phyloP scores from a whole-genome alignment of 257 asterid species.

The Anisodus tanguticus region DNA sequence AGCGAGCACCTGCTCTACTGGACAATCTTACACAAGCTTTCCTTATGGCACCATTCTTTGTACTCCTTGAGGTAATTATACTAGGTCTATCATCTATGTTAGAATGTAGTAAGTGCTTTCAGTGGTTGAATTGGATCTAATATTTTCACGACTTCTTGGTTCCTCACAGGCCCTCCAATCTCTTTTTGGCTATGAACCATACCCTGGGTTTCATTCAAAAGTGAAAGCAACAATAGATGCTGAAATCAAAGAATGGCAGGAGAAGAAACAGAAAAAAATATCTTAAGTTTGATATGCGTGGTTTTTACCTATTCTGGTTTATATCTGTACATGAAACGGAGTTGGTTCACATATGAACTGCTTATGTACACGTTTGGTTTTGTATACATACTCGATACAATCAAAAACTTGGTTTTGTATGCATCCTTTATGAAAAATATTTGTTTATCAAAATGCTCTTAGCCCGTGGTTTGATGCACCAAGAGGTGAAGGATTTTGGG shows the following conservation, averaged over 20 bases:
- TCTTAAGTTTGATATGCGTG: conserved; percentile 36
- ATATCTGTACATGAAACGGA: neutral
- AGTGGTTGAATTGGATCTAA: conserved; percentile 2
- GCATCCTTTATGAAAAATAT: neutral
- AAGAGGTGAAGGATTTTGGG: neutral
- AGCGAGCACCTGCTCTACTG: conserved; percentile 95
- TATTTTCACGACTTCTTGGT: neutral
- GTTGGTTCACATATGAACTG: neutral
- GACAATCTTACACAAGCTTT: conserved; percentile 95
- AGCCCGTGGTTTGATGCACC: conserved; percentile 2
- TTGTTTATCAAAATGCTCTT: neutral
- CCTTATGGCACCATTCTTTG: conserved; percentile 96
- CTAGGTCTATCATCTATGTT: conserved; percentile 20
- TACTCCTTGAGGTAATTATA: conserved; percentile 75
- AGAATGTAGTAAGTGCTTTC: neutral
- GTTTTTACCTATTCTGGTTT: neutral
- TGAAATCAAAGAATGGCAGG: conserved; percentile 76
- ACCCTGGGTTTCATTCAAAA: conserved; percentile 75
- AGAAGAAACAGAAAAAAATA: conserved; percentile 62
- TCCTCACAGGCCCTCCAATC: conserved; percentile 63
- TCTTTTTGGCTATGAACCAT: conserved; percentile 78
- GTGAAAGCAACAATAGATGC: conserved; percentile 68
- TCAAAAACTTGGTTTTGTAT: neutral
- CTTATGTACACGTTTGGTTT: neutral
- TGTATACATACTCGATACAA: neutral